phyloP scores from a whole-genome alignment of 225 moss, liverwort and hornwort genomes.

The Antitrichia curtipendula region DNA sequence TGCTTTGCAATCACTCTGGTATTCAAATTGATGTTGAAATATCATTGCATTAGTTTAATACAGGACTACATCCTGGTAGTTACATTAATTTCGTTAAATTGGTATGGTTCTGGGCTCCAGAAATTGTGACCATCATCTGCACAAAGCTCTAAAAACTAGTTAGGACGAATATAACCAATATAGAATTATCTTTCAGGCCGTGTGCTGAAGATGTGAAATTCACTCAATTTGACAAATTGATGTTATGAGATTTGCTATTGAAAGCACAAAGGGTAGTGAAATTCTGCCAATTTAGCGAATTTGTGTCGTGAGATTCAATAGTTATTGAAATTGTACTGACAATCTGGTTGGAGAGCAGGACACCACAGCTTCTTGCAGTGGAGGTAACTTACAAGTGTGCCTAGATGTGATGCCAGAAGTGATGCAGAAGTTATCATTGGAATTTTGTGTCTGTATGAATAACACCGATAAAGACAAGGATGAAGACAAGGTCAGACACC shows the following conservation, averaged over 20 bases:
- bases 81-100: not conserved
- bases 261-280: not conserved
- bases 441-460: not conserved
- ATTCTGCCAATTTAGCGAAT: not conserved
- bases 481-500: not conserved
- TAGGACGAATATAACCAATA: not conserved
- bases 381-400: not conserved
- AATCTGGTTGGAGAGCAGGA: not conserved
- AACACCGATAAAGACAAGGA: too few relatives aligned
- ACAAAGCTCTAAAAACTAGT: not conserved
- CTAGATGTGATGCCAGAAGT: not conserved
- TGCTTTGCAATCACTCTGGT: not conserved
- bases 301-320: not conserved
- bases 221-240: not conserved
- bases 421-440: not conserved
- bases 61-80: too few relatives aligned
- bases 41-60: not conserved
- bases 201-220: not conserved
- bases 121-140: not conserved
- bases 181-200: rapidly evolving
- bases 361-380: not conserved
- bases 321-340: not conserved
- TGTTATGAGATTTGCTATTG: not conserved
- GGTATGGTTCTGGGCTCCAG: rapidly evolving
- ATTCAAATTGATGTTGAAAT: not conserved